Conservation (phyloP, 2,329 filamentous ascomycete species). For the Trichophyton simii region DNA sequence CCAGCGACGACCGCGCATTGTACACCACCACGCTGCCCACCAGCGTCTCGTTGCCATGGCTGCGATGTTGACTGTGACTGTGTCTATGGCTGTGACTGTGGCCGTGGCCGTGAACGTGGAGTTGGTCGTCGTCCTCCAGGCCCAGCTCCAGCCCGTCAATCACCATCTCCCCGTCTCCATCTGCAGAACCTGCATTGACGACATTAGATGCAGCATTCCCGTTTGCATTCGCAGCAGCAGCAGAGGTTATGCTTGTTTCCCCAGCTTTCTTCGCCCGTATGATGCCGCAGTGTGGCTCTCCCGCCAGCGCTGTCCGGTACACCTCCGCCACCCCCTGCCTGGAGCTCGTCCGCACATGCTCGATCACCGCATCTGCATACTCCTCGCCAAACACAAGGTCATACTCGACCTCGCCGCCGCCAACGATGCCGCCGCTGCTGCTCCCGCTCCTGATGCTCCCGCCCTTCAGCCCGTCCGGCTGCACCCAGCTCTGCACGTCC, state of each 20-base stretch:
- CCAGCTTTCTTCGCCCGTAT: slow-evolving; percentile 55
- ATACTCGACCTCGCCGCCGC: slow-evolving; percentile 58
- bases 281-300: slow-evolving; percentile 62
- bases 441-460: slow-evolving; percentile 52
- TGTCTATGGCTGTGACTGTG: too few relatives aligned
- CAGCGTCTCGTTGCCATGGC: slow-evolving; percentile 37
- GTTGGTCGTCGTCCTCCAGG: too few relatives aligned
- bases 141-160: too few relatives aligned
- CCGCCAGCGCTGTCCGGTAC: slow-evolving; percentile 61
- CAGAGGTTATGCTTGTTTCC: slow-evolving; percentile 29
- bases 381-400: slow-evolving; percentile 73
- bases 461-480: slow-evolving; percentile 63
- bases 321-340: slow-evolving; percentile 68
- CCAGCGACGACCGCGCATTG: slow-evolving; percentile 54
- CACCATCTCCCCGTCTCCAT: too few relatives aligned
- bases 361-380: slow-evolving; percentile 59
- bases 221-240: too few relatives aligned
- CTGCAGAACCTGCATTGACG: too few relatives aligned
- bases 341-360: slow-evolving; percentile 60
- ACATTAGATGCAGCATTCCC: too few relatives aligned
- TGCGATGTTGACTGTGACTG: too few relatives aligned
- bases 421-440: slow-evolving; percentile 47
- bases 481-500: slow-evolving; percentile 59
- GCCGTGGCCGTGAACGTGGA: too few relatives aligned
- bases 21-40: slow-evolving; percentile 72